Evolutionary conservation across 2,329 filamentous ascomycete genomes (phyloP), one percentile per base, ranked within the genome.

Genomic region (Nemania sp.): DNA sequence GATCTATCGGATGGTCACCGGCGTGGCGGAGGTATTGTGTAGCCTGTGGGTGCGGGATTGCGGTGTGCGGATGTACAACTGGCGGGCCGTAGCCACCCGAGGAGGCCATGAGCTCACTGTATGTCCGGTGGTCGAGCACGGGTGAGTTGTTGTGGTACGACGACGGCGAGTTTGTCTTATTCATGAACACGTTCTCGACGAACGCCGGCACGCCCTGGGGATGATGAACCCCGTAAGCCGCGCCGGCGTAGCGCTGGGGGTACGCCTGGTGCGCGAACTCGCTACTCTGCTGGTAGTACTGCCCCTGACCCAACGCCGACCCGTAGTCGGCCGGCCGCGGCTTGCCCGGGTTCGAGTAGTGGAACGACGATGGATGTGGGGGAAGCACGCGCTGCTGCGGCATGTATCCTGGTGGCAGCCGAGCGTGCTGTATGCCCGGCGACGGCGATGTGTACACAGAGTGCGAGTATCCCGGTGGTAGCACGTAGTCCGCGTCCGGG

Each of bases 311-410:
- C 12, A 72, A 52, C 15, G 63, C 59, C 2, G 65, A 58, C 14
- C 68, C 70, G 61, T 77, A 78, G 15, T 68, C 68, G 20, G 64
- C 61, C n/a, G 73, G 66, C 49, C 71, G 57, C n/a, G 70, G 69
- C 62, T 73, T 73, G 15, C 66, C 67, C 3, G 70, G 68, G 55
- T 72, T 70, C 30, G 61, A 59, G 56, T 68, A 70, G 20, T 72
- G 69, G 50, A 72, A 73, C 6, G 68, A 61, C 12, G 72, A 72
- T 22, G 65, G 62, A 46, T 67, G 66, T 14, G 46, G 26, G 22
- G 65, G 61, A 23, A 39, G 33, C 43, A 52, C 56, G 55, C 44
- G 60, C 31, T 63, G 17, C 40, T 61, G 61, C 30, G 63, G 9
- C 3, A 37, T 42, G 31, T 63, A 60, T 3, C 31, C 43, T 48